A percentile compares a stretch with the other conserved stretches of the same genome.
Conservation (phyloP, 257 asterid species). For the Jasminum sambac region DNA sequence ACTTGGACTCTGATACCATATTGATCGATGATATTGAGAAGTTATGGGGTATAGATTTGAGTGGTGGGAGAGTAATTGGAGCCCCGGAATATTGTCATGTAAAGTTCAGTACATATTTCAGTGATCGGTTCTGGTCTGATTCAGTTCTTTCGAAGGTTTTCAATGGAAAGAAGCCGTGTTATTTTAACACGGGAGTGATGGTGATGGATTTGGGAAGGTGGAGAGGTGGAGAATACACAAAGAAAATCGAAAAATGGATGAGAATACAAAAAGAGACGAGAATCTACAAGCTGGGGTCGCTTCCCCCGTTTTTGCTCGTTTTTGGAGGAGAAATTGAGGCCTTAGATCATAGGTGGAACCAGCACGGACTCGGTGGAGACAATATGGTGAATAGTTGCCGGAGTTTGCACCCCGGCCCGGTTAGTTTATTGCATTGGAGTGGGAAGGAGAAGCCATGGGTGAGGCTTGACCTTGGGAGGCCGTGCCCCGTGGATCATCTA, state of each 20-base stretch:
- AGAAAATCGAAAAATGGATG: conserved; percentile 67
- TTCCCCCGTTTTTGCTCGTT: conserved; percentile 72
- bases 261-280: conserved; percentile 52
- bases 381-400: conserved; percentile 62
- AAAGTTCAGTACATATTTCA: conserved; percentile 50
- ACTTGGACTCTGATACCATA: conserved; percentile 60
- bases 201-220: conserved; percentile 60
- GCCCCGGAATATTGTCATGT: conserved; percentile 67
- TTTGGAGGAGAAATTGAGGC: conserved; percentile 68
- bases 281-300: conserved; percentile 70
- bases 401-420: conserved; percentile 65
- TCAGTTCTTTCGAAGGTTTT: conserved; percentile 33
- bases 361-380: conserved; percentile 82
- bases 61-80: conserved; percentile 50
- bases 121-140: conserved; percentile 49
- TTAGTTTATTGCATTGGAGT: conserved; percentile 84
- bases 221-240: conserved; percentile 54
- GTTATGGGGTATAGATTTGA: conserved; percentile 36
- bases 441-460: conserved; percentile 92
- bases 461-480: conserved; percentile 52
- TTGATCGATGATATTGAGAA: conserved; percentile 50
- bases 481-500: conserved; percentile 59
- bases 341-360: conserved; percentile 70
- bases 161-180: conserved; percentile 54
- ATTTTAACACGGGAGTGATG: conserved; percentile 79